These are phyloP conservation scores for Micractinium conductrix DNA, from an alignment of 139 green algal genomes.

Conservation along the genomic window DNA sequence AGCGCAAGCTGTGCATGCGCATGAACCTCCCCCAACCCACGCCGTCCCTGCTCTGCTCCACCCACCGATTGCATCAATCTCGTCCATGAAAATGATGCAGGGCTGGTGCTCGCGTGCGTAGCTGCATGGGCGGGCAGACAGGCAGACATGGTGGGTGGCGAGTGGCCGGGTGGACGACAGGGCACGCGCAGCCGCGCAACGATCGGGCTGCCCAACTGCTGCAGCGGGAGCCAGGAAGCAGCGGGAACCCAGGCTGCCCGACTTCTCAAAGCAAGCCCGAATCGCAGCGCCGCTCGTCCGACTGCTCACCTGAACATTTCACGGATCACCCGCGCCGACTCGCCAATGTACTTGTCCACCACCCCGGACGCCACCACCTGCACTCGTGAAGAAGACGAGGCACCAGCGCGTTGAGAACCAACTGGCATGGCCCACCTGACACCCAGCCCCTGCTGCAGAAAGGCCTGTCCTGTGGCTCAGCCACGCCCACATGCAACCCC, in stretches of 20 bases:
- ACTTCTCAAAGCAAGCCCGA: neutral
- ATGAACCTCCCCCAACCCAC: too few species aligned
- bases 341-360: constrained; percentile 99
- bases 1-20: too few species aligned
- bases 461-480: neutral
- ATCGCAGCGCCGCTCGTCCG: neutral
- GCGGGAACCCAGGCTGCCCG: too few species aligned
- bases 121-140: neutral
- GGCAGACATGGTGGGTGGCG: neutral
- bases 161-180: neutral
- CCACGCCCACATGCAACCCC: too few species aligned
- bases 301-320: constrained; percentile 95
- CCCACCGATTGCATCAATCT: constrained; percentile 99
- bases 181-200: neutral
- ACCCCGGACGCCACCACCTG: constrained; percentile 96
- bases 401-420: too few species aligned
- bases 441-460: neutral
- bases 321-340: constrained; percentile 94
- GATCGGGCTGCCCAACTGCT: neutral
- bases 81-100: constrained; percentile 99
- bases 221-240: neutral
- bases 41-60: too few species aligned
- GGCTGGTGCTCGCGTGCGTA: constrained; percentile 97
- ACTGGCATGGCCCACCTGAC: too few species aligned
- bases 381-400: neutral